A percentile compares a stretch with the other conserved stretches of the same genome.
phyloP scores from a whole-genome alignment of 495 filamentous ascomycete genomes.

The Aspergillus kassunensis region DNA sequence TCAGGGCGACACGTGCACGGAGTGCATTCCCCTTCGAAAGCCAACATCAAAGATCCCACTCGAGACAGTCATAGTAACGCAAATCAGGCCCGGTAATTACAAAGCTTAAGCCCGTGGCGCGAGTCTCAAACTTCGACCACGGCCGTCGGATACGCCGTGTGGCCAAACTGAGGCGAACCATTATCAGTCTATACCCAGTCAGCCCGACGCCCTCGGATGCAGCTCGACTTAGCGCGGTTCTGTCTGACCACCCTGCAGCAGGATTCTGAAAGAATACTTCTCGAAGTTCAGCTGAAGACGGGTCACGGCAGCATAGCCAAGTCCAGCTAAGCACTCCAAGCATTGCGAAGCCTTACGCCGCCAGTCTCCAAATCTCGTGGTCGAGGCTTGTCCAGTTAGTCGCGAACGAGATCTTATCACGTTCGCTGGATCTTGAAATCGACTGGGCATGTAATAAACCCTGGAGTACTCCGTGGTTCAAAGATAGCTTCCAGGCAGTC shows the following conservation, averaged over 20 bases:
- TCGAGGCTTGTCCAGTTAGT: neutral
- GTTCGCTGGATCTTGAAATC: neutral
- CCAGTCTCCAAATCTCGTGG: neutral
- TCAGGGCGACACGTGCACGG: neutral
- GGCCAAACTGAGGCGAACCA: neutral
- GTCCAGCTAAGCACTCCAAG: slow-evolving; percentile 3
- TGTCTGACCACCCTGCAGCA: slow-evolving; percentile 1
- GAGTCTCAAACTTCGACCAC: neutral
- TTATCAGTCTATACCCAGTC: neutral
- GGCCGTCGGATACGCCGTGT: neutral
- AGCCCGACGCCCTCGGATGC: neutral
- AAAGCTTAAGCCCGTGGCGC: neutral
- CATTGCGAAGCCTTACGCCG: neutral
- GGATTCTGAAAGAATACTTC: neutral
- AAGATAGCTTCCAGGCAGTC: neutral
- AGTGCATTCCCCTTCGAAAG: neutral
- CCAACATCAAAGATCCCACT: no score
- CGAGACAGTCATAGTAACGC: neutral
- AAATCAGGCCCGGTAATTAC: neutral
- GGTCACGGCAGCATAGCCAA: slow-evolving; percentile 6
- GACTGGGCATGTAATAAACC: slow-evolving; percentile 1
- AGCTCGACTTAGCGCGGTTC: neutral
- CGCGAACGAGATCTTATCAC: neutral
- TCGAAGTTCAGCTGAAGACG: neutral
- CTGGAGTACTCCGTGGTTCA: neutral